Evolutionary conservation across 192 early-diverging fungal species (phyloP).

Genomic region (Thoreauomyces humboldtii): DNA sequence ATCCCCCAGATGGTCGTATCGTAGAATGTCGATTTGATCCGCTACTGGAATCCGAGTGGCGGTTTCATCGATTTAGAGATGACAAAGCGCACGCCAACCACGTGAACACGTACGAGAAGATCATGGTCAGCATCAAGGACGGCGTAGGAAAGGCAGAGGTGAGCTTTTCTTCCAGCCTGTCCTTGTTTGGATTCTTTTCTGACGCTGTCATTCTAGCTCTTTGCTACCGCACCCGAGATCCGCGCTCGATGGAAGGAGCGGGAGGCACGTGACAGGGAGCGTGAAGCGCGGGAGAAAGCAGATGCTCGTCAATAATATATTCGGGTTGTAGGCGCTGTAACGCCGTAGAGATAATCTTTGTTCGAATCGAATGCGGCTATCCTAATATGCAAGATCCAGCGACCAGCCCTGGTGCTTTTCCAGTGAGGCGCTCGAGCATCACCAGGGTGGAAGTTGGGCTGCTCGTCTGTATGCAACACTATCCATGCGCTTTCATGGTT

Average conservation of each 20-base stretch:
- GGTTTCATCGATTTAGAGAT: constrained; percentile 52
- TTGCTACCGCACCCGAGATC: constrained; percentile 24
- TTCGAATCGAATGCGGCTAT: no score
- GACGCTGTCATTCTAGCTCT: constrained; percentile 9
- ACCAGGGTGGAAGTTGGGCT: no score
- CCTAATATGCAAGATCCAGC: no score
- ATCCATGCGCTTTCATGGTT: no score
- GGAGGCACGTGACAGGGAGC: constrained; percentile 7
- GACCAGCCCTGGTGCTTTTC: no score
- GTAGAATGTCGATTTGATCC: constrained; percentile 59
- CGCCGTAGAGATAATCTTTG: no score
- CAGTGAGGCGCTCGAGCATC: no score
- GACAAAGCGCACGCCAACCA: constrained; percentile 59
- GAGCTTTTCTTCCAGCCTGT: not conserved
- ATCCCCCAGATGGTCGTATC: constrained; percentile 42
- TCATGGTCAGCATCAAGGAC: constrained; percentile 53
- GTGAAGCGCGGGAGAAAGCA: no score
- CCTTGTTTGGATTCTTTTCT: not conserved
- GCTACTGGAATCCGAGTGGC: constrained; percentile 48
- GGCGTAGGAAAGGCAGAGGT: constrained; percentile 42
- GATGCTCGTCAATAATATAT: no score
- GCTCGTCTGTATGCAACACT: no score
- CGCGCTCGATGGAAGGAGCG: constrained; percentile 33
- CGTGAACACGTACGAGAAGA: constrained; percentile 40
- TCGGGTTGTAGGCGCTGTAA: no score